A percentile compares a stretch with the other conserved stretches of the same genome.
These are phyloP conservation scores for Acanthamoeba royreba DNA, from an alignment of 208 protist species.

Conservation along the genomic window DNA sequence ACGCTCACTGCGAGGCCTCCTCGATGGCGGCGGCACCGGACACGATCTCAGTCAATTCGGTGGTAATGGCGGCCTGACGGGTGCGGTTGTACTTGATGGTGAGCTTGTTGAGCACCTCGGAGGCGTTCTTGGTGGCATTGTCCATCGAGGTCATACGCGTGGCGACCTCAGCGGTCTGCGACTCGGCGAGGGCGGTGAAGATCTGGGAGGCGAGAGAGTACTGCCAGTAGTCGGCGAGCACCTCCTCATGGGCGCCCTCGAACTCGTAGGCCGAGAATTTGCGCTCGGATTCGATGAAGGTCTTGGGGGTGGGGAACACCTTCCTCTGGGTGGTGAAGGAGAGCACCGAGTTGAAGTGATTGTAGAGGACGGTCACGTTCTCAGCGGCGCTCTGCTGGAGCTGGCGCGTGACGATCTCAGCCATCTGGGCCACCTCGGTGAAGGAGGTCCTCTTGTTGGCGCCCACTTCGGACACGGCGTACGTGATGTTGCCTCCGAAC, in stretches of 20 bases:
- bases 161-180: constrained; percentile 39
- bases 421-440: constrained; percentile 52
- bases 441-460: constrained; percentile 41
- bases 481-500: not conserved
- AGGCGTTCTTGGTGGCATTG: constrained; percentile 65
- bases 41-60: constrained; percentile 54
- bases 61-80: constrained; percentile 49
- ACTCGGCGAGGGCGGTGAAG: constrained; percentile 47
- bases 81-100: constrained; percentile 59
- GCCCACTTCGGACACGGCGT: constrained; percentile 29
- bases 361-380: constrained; percentile 62
- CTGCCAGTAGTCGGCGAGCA: not conserved
- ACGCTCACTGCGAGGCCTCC: not conserved
- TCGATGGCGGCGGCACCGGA: constrained; percentile 49
- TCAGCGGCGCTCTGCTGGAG: too few relatives aligned
- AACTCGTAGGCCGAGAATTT: constrained; percentile 3
- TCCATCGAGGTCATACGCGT: constrained; percentile 66
- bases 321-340: constrained; percentile 60
- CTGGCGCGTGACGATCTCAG: constrained; percentile 43
- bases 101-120: constrained; percentile 64
- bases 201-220: constrained; percentile 5
- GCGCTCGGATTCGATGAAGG: constrained; percentile 16
- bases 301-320: not conserved
- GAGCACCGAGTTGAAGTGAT: constrained; percentile 68
- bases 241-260: constrained; percentile 18